A percentile compares a stretch with the other conserved stretches of the same genome.
Conservation (phyloP, 164 flowering plant genomes). For the Dillenia turbinata region DNA sequence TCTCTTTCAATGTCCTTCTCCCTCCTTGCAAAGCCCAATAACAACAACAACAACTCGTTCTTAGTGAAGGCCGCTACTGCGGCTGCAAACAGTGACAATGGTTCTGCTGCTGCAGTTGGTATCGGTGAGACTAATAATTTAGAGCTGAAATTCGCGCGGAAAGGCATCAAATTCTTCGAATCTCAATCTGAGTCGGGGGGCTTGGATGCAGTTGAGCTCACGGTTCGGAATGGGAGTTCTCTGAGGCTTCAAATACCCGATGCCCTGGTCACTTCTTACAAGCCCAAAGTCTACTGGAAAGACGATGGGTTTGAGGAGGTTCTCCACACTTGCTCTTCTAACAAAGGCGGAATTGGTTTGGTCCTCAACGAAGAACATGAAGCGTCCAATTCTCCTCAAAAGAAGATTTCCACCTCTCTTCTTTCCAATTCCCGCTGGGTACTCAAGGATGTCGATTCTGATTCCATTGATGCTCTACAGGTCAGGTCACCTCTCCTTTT, state of each 20-base stretch:
- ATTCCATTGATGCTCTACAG: conserved; percentile 94
- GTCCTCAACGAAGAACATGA: conserved; percentile 63
- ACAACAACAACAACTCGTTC: conserved; percentile 20
- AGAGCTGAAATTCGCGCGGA: conserved; percentile 66
- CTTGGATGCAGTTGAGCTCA: conserved; percentile 46
- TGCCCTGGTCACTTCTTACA: conserved; percentile 76
- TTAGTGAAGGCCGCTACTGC: too few relatives aligned
- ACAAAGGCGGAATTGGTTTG: conserved; percentile 78
- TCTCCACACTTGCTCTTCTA: conserved; percentile 55
- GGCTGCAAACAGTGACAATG: too few relatives aligned
- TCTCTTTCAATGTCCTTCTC: conserved; percentile 25
- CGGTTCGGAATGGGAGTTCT: conserved; percentile 85
- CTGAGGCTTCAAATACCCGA: conserved; percentile 51
- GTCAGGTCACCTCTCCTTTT: conserved; percentile 9
- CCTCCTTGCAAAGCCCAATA: conserved; percentile 18
- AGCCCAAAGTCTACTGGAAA: conserved; percentile 83
- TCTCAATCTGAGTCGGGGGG: conserved; percentile 10
- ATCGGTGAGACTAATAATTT: conserved; percentile 15
- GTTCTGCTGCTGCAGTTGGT: too few relatives aligned
- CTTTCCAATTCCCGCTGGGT: conserved; percentile 50
- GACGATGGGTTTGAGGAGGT: conserved; percentile 84
- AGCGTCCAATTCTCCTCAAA: conserved; percentile 31
- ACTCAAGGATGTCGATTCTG: conserved; percentile 70
- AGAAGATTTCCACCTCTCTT: conserved; percentile 7
- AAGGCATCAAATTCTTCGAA: conserved; percentile 72